Evolutionary conservation across 2,329 filamentous ascomycete species (phyloP).

Genomic region (Fusarium ambrosium): DNA sequence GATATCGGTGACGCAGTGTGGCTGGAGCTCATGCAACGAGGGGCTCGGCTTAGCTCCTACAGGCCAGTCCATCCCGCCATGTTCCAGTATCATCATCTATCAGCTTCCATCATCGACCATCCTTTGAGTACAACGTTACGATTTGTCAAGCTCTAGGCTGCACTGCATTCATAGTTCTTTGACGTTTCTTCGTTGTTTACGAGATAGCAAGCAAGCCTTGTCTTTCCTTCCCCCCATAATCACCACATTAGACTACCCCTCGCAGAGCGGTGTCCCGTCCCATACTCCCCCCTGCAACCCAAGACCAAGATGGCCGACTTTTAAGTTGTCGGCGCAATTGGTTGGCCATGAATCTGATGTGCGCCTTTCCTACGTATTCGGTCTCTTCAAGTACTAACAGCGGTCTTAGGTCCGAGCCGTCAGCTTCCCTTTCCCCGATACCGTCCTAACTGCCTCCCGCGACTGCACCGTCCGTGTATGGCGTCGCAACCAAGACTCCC

Average conservation of each 20-base stretch:
- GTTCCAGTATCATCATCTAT: slow-evolving; percentile 29
- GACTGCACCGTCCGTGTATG: slow-evolving; percentile 92
- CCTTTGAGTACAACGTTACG: slow-evolving; percentile 1
- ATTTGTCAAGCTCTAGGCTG: slow-evolving; percentile 28
- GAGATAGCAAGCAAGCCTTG: slow-evolving; percentile 30
- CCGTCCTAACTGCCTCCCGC: slow-evolving; percentile 87
- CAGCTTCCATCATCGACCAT: slow-evolving; percentile 49
- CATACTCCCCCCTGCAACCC: slow-evolving; percentile 51
- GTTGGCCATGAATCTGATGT: slow-evolving; percentile 95
- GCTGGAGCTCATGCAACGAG: slow-evolving; percentile 36
- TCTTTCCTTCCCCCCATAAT: slow-evolving; percentile 18
- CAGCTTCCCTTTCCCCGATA: slow-evolving; percentile 78
- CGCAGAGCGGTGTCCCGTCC: slow-evolving; percentile 21
- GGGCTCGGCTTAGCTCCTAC: slow-evolving; percentile 23
- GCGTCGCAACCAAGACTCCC: slow-evolving; percentile 75
- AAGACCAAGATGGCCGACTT: slow-evolving; percentile 75
- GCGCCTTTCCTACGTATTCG: slow-evolving; percentile 52
- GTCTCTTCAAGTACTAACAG: slow-evolving; percentile 27
- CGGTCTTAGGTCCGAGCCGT: slow-evolving; percentile 83
- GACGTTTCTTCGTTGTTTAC: slow-evolving; percentile 10
- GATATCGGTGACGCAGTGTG: slow-evolving; percentile 46
- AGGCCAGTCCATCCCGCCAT: background rate
- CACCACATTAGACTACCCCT: slow-evolving; percentile 7
- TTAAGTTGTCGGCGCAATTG: slow-evolving; percentile 90
- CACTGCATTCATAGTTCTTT: slow-evolving; percentile 16